Conservation (phyloP, 2,329 filamentous ascomycete genomes). For the Alternaria sp. region DNA sequence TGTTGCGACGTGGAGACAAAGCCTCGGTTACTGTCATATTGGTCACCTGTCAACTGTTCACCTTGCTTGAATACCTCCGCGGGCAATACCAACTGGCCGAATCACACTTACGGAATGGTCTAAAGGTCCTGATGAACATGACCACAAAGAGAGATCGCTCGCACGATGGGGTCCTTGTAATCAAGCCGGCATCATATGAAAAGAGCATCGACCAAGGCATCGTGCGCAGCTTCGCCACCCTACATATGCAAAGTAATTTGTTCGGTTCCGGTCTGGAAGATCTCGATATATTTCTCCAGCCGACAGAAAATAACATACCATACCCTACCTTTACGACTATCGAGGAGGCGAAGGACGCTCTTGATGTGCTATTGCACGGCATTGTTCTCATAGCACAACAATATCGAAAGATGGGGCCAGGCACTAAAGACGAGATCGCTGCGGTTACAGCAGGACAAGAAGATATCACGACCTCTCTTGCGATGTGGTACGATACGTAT, state of each 20-base stretch:
- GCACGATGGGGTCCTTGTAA: neutral
- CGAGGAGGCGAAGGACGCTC: conserved; percentile 12
- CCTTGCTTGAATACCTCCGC: conserved; percentile 51
- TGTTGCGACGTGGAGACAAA: conserved; percentile 21
- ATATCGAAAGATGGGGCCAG: neutral
- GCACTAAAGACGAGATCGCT: neutral
- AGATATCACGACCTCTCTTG: neutral
- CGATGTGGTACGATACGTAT: conserved; percentile 3
- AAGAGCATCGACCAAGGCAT: conserved; percentile 54
- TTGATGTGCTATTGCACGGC: conserved; percentile 12
- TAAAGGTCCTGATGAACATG: conserved; percentile 46
- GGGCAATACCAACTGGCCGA: conserved; percentile 49
- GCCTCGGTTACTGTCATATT: conserved; percentile 45
- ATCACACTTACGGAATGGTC: conserved; percentile 51
- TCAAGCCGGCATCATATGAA: conserved; percentile 6
- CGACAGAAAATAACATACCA: neutral
- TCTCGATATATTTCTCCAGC: neutral
- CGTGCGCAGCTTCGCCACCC: conserved; percentile 50
- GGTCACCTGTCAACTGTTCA: conserved; percentile 53
- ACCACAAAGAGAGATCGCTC: neutral
- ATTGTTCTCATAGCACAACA: neutral
- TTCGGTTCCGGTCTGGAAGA: conserved; percentile 14
- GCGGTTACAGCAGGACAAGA: neutral
- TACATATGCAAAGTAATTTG: conserved; percentile 24
- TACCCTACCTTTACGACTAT: neutral